Evolutionary conservation across 78 protist species (phyloP).

Genomic region (Pelomyxa schiedti): DNA sequence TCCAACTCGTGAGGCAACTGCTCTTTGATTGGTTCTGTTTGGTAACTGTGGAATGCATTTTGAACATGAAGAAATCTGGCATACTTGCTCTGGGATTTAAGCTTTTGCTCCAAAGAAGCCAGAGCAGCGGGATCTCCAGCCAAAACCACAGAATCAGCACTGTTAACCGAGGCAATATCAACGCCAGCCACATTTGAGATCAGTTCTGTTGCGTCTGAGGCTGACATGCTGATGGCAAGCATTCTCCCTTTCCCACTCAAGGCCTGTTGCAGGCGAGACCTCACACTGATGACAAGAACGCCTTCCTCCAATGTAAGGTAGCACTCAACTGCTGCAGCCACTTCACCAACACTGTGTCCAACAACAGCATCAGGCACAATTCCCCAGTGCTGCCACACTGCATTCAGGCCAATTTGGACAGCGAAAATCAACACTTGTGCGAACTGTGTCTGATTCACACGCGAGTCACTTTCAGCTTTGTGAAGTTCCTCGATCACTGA

Average conservation of each 20-base stretch:
- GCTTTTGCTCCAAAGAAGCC: not conserved
- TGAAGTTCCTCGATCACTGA: too few relatives aligned
- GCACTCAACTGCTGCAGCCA: slow-evolving; percentile 15
- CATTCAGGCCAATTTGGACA: slow-evolving; percentile 16
- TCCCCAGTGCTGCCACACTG: slow-evolving; percentile 20
- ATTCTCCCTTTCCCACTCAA: slow-evolving; percentile 32
- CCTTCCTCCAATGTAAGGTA: slow-evolving; percentile 20
- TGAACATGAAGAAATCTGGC: not conserved
- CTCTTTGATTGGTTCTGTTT: not conserved
- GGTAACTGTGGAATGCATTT: not conserved
- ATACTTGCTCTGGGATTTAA: not conserved
- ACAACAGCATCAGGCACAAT: slow-evolving; percentile 16
- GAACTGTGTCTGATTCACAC: too few relatives aligned
- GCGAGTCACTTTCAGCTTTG: too few relatives aligned
- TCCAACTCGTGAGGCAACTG: not conserved
- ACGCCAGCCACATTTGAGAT: not conserved
- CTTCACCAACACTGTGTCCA: slow-evolving; percentile 47
- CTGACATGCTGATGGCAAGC: slow-evolving; percentile 18
- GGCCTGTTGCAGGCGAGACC: slow-evolving; percentile 9
- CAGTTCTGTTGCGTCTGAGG: not conserved
- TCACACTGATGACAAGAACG: slow-evolving; percentile 10
- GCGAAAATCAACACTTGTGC: slow-evolving; percentile 33
- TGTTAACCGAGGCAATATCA: not conserved
- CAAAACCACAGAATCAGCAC: not conserved
- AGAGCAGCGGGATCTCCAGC: not conserved